Evolutionary conservation across 2,329 filamentous ascomycete species (phyloP), one percentile per base, ranked within the genome.

Genomic region (Biscogniauxia mediterranea): DNA sequence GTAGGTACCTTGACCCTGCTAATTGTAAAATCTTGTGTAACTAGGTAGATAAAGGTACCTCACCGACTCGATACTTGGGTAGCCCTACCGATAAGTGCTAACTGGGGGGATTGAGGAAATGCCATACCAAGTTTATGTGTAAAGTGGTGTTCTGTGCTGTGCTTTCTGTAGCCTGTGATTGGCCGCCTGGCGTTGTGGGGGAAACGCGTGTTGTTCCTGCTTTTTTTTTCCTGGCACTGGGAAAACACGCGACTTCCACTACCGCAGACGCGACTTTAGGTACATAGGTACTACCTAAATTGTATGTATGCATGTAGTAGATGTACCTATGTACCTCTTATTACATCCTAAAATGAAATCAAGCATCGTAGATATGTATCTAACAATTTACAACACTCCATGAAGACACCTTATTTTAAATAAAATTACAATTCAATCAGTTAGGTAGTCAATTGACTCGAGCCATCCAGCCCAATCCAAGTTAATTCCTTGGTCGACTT

Each of bases 81-180:
- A 25, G 19, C 25, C 15, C 26, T 32, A 60, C 62, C 62, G 62
- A 64, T 64, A 64, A 61, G 38, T 60, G 20, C 2, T 56, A 54
- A 58, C 54, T 49, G 50, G 50, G 50, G 55, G 51, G 19, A 60
- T 52, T 62, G 57, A 61, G 63, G 28, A 63, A 61, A 63, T 25
- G 32, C n/a, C 55, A 56, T 57, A 49, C 57, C 42, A 59, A 64
- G 61, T 32, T 32, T 46, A 46, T 46, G 38, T 46, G 38, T 46
- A 46, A 46, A 46, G 38, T 46, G 38, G 38, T 46, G 17, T 46
- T 46, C 13, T 32, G 11, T 32, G 7, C 28, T 32, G 17, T 46
- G 13, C 38, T 46, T n/a, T 2, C 3, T 46, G 38, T n/a, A 11
- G 38, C 15, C 5, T 46, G 38, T 46, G 38, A 46, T 46, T 46